Evolutionary conservation across 768 basidiomycete species (phyloP).

Genomic region (Tulasnella sp.): DNA sequence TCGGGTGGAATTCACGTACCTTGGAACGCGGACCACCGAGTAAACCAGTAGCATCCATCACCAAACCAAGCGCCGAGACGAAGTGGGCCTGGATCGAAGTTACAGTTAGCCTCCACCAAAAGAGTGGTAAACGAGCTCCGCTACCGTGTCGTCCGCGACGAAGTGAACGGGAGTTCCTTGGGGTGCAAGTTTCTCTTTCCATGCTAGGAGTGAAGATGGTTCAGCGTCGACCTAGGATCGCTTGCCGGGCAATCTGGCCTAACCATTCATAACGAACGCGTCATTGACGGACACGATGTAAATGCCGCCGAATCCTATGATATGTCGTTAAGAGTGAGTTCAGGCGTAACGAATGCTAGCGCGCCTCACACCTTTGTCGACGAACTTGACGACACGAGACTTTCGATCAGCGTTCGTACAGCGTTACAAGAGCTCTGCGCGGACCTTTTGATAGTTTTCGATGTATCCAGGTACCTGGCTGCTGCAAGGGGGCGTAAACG

Average conservation of each 20-base stretch:
- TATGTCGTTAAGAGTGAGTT: background rate
- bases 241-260: constrained; percentile 26
- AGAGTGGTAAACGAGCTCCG: background rate
- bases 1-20: constrained; percentile 31
- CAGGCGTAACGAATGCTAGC: background rate
- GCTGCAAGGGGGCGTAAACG: constrained; percentile 67
- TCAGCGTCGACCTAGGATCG: background rate
- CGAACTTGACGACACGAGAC: background rate
- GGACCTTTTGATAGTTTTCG: constrained; percentile 20
- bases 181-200: constrained; percentile 56
- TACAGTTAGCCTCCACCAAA: background rate
- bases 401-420: background rate
- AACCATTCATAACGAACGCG: constrained; percentile 54
- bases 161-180: constrained; percentile 50
- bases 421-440: background rate
- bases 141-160: constrained; percentile 58
- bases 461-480: constrained; percentile 42
- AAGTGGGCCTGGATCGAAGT: constrained; percentile 33
- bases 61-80: constrained; percentile 47
- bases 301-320: constrained; percentile 29
- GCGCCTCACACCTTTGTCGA: background rate
- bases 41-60: constrained; percentile 53
- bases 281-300: constrained; percentile 76
- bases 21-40: constrained; percentile 65
- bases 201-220: constrained; percentile 34